Percentiles rank a stretch among this genome's conserved stretches.
Evolutionary conservation across 2,329 filamentous ascomycete species (phyloP).

Genomic region (Diaporthe aspalathi): DNA sequence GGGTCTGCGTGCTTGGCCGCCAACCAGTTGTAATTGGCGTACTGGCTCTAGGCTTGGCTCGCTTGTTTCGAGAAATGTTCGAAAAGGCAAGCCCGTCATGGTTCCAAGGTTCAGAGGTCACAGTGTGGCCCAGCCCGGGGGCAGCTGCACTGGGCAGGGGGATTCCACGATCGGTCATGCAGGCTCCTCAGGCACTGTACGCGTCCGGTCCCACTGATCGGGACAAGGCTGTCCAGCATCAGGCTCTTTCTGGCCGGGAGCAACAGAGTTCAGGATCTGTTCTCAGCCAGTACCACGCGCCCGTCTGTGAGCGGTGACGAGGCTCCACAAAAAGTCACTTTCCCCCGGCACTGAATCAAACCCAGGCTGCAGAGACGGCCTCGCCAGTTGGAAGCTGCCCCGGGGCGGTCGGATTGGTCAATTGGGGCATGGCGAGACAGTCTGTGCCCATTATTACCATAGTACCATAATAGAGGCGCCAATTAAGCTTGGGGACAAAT

Average conservation of each 20-base stretch:
- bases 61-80: constrained; percentile 39
- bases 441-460: constrained; percentile 30
- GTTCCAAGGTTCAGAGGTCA: constrained; percentile 31
- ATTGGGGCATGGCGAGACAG: constrained; percentile 31
- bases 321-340: constrained; percentile 34
- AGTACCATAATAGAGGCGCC: no score
- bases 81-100: constrained; percentile 23
- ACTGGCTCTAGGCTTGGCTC: constrained; percentile 33
- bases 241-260: background rate
- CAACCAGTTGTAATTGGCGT: constrained; percentile 8
- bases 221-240: constrained; percentile 33
- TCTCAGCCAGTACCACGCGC: constrained; percentile 22
- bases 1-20: constrained; percentile 8
- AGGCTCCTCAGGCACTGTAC: constrained; percentile 34
- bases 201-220: constrained; percentile 27
- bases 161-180: constrained; percentile 16
- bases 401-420: constrained; percentile 29
- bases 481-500: constrained; percentile 29
- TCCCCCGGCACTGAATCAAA: constrained; percentile 25
- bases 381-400: constrained; percentile 26
- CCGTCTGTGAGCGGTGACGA: constrained; percentile 37
- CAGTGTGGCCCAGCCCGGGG: constrained; percentile 34
- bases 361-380: constrained; percentile 27
- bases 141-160: constrained; percentile 29
- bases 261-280: constrained; percentile 25